Conservation (phyloP, 495 filamentous ascomycete genomes). For the Rusavskia elegans region DNA sequence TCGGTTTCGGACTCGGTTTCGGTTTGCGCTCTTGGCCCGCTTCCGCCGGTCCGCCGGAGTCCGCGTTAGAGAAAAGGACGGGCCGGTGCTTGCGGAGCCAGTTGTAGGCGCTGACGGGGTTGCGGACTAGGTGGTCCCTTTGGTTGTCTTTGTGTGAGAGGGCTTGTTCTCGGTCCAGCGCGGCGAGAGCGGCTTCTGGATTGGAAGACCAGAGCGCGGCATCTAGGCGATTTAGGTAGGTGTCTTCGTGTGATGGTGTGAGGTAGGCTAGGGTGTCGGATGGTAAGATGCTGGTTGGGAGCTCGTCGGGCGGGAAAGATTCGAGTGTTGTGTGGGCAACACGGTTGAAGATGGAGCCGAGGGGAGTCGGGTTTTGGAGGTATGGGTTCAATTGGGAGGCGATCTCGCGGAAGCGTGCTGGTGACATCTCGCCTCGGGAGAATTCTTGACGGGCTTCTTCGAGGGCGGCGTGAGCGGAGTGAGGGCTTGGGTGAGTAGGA, state of each 20-base stretch:
- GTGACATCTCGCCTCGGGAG: constrained; percentile 24
- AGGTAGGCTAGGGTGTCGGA: constrained; percentile 32
- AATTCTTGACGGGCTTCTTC: constrained; percentile 28
- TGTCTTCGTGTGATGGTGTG: constrained; percentile 59
- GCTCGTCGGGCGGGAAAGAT: constrained; percentile 3
- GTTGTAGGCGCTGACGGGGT: constrained; percentile 73
- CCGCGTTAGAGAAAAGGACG: constrained; percentile 50
- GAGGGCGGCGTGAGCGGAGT: constrained; percentile 20
- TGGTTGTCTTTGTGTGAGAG: constrained; percentile 14
- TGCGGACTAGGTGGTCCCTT: constrained; percentile 46
- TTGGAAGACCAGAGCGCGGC: constrained; percentile 31
- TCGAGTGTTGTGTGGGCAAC: constrained; percentile 1
- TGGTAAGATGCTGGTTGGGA: constrained; percentile 10
- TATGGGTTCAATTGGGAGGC: constrained; percentile 14
- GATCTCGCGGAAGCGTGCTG: constrained; percentile 22
- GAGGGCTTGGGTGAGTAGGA: constrained; percentile 19
- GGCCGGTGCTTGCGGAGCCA: constrained; percentile 78
- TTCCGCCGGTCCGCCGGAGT: constrained; percentile 23
- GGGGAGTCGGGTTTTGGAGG: background rate
- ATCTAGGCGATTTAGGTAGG: constrained; percentile 60
- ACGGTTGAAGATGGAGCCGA: background rate
- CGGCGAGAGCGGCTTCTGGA: background rate
- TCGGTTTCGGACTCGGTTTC: constrained; percentile 12
- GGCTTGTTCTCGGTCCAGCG: background rate
- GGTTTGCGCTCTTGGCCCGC: constrained; percentile 7